A percentile compares a stretch with the other conserved stretches of the same genome.
Conservation (phyloP, 129 eudicot genomes). For the Artemisia annua region DNA sequence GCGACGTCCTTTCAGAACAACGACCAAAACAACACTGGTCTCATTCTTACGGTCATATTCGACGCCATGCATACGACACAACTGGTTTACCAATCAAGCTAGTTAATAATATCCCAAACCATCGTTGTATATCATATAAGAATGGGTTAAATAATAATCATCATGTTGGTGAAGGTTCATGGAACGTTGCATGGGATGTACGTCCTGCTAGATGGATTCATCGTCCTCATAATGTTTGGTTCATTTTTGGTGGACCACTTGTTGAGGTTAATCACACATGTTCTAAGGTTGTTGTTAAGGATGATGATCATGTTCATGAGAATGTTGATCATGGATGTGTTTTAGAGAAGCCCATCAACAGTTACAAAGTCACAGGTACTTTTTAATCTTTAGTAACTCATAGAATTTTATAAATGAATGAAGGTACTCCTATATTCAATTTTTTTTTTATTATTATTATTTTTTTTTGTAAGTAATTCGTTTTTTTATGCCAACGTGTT, state of each 20-base stretch:
- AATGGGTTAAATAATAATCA: not conserved
- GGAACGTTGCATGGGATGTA: slow-evolving; percentile 87
- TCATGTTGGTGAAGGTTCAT: slow-evolving; percentile 70
- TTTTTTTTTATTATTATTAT: no score
- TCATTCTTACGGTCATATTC: not conserved
- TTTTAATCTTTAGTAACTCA: no score
- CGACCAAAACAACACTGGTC: slow-evolving; percentile 44
- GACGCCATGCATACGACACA: slow-evolving; percentile 25
- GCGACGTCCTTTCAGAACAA: slow-evolving; percentile 50
- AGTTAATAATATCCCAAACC: not conserved
- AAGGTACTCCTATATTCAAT: no score
- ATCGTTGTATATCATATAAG: slow-evolving; percentile 16
- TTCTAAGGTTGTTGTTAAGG: no score
- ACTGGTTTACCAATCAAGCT: slow-evolving; percentile 27
- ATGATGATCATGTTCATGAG: not conserved
- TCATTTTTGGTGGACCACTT: slow-evolving; percentile 51
- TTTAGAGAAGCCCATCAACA: not conserved
- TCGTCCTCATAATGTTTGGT: slow-evolving; percentile 61
- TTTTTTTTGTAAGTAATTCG: no score
- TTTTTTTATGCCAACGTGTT: no score
- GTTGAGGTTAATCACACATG: not conserved
- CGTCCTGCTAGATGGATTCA: slow-evolving; percentile 83
- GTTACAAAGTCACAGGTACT: no score
- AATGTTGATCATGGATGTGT: not conserved
- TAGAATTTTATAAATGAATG: no score